Percentiles rank a stretch among this genome's conserved stretches.
These are phyloP conservation scores for Geranomyces michiganensis DNA, from an alignment of 192 early-diverging fungal species.

Conservation along the genomic window DNA sequence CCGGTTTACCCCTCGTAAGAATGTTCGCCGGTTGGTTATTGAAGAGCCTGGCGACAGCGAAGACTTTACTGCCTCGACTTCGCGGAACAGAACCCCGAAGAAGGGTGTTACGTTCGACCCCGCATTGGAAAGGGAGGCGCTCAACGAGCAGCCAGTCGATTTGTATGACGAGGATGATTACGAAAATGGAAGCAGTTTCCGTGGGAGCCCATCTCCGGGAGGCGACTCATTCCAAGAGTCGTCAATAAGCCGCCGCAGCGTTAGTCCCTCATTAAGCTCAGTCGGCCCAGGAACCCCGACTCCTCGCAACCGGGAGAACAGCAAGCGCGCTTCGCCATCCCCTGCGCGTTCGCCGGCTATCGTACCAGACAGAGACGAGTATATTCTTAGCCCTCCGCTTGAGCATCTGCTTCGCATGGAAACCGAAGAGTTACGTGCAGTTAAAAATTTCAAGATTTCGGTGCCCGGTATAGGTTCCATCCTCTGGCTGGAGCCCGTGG, in stretches of 20 bases:
- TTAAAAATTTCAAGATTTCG: constrained; percentile 77
- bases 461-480: constrained; percentile 73
- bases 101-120: constrained; percentile 26
- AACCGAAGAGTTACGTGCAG: constrained; percentile 66
- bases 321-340: no score
- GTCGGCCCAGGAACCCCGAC: neutral
- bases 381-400: constrained; percentile 77
- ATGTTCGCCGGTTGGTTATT: constrained; percentile 73
- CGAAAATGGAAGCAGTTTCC: neutral
- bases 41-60: constrained; percentile 41
- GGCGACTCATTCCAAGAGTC: constrained; percentile 1
- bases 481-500: constrained; percentile 77
- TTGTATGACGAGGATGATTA: constrained; percentile 10
- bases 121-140: neutral
- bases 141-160: neutral
- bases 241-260: constrained; percentile 3
- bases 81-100: constrained; percentile 14
- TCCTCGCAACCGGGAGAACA: neutral
- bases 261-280: neutral
- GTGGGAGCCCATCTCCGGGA: constrained; percentile 3
- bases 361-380: constrained; percentile 35
- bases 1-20: constrained; percentile 68
- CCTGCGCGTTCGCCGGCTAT: neutral
- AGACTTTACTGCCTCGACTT: neutral
- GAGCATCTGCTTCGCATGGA: constrained; percentile 71